These are phyloP conservation scores for Candida smagusa DNA, from an alignment of 1,139 yeast species.

Conservation along the genomic window DNA sequence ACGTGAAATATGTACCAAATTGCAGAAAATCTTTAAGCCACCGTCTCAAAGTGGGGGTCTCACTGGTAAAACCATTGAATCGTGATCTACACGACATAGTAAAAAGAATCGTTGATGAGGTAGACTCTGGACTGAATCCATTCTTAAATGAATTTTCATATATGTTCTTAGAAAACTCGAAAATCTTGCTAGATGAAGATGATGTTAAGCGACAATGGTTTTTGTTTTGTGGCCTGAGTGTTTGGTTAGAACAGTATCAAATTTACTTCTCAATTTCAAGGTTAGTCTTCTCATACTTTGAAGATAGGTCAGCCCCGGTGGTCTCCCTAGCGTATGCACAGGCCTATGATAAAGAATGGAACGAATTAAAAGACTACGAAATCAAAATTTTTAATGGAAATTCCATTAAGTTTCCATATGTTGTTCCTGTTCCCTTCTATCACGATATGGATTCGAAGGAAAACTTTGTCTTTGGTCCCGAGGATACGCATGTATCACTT, in stretches of 20 bases:
- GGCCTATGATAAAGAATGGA: constrained; percentile 44
- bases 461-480: constrained; percentile 34
- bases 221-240: constrained; percentile 36
- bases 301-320: constrained; percentile 28
- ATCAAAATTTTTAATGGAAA: not conserved
- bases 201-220: constrained; percentile 34
- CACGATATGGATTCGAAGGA: constrained; percentile 22
- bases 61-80: too few relatives aligned
- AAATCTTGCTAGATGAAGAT: constrained; percentile 19
- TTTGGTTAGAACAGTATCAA: constrained; percentile 38
- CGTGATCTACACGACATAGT: too few relatives aligned
- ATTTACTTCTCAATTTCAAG: constrained; percentile 36
- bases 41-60: too few relatives aligned
- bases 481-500: constrained; percentile 38
- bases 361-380: constrained; percentile 24
- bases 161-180: constrained; percentile 12
- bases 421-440: constrained; percentile 32
- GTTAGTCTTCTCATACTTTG: constrained; percentile 28
- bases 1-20: too few relatives aligned
- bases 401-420: constrained; percentile 23
- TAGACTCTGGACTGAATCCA: too few relatives aligned
- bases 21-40: too few relatives aligned
- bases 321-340: constrained; percentile 42
- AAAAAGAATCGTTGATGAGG: too few relatives aligned
- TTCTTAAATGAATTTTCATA: constrained; percentile 11